Percentiles rank a stretch among this genome's conserved stretches.
Conservation (phyloP, 805 yeast genomes). For the Scheffersomyces lignosus region DNA sequence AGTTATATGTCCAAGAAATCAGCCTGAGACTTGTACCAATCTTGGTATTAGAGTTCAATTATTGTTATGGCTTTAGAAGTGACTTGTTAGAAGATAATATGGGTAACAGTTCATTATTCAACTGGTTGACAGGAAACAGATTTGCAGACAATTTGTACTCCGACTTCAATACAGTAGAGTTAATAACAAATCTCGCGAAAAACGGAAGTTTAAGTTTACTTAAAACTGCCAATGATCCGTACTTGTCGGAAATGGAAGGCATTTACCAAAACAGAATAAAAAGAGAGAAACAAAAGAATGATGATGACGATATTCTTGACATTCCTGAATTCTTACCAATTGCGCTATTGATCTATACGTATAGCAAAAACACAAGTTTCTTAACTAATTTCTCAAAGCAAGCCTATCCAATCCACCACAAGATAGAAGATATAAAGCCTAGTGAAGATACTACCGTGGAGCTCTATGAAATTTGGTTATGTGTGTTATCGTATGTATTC, state of each 20-base stretch:
- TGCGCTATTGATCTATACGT: constrained; percentile 12
- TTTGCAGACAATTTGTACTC: constrained; percentile 20
- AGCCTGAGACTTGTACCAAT: constrained; percentile 21
- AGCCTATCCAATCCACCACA: constrained; percentile 5
- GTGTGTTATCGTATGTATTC: constrained; percentile 36
- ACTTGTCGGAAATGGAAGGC: constrained; percentile 14
- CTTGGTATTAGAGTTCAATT: constrained; percentile 22
- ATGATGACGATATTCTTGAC: constrained; percentile 10
- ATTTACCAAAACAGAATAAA: constrained; percentile 13
- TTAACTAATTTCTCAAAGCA: constrained; percentile 14
- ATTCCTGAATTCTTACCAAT: constrained; percentile 19
- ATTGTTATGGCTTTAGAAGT: constrained; percentile 16
- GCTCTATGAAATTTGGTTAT: constrained; percentile 34
- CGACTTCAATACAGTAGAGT: constrained; percentile 14
- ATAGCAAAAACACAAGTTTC: constrained; percentile 16
- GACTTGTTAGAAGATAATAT: constrained; percentile 18
- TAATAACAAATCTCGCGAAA: constrained; percentile 14
- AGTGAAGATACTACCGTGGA: constrained; percentile 14
- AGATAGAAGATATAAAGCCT: constrained; percentile 14
- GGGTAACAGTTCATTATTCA: constrained; percentile 28
- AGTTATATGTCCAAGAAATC: constrained; percentile 12
- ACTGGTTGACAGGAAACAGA: constrained; percentile 29
- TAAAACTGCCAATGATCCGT: constrained; percentile 15
- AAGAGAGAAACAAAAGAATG: constrained; percentile 5
- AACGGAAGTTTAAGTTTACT: constrained; percentile 12